Evolutionary conservation across 192 early-diverging fungal species (phyloP), one percentile per base, ranked within the genome.

Genomic region (Thamnidium elegans): DNA sequence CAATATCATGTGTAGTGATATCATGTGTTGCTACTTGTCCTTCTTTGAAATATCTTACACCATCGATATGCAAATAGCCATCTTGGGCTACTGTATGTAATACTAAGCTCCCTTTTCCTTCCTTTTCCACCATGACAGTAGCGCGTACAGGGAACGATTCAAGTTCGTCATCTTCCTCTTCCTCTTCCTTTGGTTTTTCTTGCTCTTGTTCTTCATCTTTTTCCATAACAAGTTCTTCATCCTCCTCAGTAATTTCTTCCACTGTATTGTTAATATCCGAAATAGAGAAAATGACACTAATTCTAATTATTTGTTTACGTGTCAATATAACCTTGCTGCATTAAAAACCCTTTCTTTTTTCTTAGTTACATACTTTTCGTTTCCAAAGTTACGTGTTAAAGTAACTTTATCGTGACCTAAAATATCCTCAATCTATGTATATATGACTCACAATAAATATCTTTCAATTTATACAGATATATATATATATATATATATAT

Each of bases 301-400:
- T 93, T 42, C 81, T 90, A 73, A 30, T 19, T 52, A 4, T 52
- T 26, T 52, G 8, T 26, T 23, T 46, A 10, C 15, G 4, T 9
- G 13, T 46, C 44, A 15, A 15, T 46, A 3, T 46, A 3, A 15
- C 7, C 15, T 15, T 46, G 44, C 5, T 32, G 15, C 31, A 39
- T 58, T 58, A 4, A 31, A 11, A 26, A 1, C 3, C 26, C 3
- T 3, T 26, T 26, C 3, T 26, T 26, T 26, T 26, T 26, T 26
- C 3, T 17, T 32, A 39, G 5, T 7, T 72, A n/a, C 80, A 63
- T 78, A 90, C 87, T 86, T 87, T 75, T 98, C 95, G 74, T 83
- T 89, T 42, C 92, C 93, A 75, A 93, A 94, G 58, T 84, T 88
- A 71, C 92, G 82, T n/a, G 85, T 85, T 66, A 98, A 71, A 17